phyloP scores from a whole-genome alignment of 2,329 filamentous ascomycete species.

The Ampelomyces quisqualis region DNA sequence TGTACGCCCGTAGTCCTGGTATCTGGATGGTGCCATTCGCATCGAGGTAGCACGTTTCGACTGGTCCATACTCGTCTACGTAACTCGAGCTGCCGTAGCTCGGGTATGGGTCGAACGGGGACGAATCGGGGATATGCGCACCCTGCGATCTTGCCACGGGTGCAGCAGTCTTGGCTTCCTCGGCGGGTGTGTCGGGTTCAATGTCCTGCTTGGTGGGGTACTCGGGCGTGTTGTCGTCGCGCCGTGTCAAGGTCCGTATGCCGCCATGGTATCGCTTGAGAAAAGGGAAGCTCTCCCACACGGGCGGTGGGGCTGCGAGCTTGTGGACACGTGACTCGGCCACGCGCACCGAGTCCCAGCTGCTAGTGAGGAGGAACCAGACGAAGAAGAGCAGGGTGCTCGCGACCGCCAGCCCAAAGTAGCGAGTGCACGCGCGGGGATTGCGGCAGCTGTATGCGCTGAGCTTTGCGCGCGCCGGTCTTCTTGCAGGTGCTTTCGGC shows the following conservation, averaged over 20 bases:
- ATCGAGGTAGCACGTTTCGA: conserved; percentile 79
- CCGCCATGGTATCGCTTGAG: conserved; percentile 89
- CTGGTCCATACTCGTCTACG: conserved; percentile 56
- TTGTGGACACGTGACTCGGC: conserved; percentile 61
- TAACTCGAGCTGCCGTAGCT: conserved; percentile 62
- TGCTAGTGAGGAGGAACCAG: conserved; percentile 70
- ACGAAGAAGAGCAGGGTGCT: conserved; percentile 74
- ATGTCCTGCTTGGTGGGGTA: conserved; percentile 68
- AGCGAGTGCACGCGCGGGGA: conserved; percentile 73
- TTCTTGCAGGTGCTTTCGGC: conserved; percentile 17
- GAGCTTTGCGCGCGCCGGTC: conserved; percentile 29
- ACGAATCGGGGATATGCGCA: conserved; percentile 29
- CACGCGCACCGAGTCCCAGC: conserved; percentile 66
- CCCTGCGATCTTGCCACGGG: conserved; percentile 36
- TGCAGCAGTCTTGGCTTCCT: conserved; percentile 25
- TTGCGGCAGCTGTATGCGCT: conserved; percentile 59
- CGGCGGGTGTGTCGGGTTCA: conserved; percentile 39
- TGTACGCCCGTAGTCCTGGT: conserved; percentile 70
- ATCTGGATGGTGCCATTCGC: conserved; percentile 62
- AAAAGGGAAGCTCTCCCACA: conserved; percentile 88
- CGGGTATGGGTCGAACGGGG: conserved; percentile 67
- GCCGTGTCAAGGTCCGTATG: conserved; percentile 67
- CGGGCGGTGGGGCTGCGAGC: conserved; percentile 62
- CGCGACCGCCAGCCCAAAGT: conserved; percentile 72
- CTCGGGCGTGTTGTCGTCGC: conserved; percentile 70